Conservation (phyloP, 2,329 filamentous ascomycete species). For the Calonectria pteridis region DNA sequence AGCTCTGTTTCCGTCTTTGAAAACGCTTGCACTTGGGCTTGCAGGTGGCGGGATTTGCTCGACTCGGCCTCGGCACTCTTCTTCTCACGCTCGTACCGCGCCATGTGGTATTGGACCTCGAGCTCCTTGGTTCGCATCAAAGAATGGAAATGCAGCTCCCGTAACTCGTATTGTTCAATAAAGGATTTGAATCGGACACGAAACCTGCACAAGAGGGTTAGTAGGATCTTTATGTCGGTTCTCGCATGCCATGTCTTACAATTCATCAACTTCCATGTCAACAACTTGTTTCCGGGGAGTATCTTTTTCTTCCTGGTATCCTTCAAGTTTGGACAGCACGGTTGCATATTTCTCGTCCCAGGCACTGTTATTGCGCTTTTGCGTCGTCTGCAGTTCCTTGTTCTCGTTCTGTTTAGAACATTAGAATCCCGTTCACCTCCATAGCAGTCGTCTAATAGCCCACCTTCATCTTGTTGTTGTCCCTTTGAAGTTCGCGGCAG, state of each 20-base stretch:
- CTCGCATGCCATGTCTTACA: constrained; percentile 67
- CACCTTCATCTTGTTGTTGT: constrained; percentile 99
- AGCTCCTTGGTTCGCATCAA: constrained; percentile 94
- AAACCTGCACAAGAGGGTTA: constrained; percentile 65
- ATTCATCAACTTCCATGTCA: constrained; percentile 89
- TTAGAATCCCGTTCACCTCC: constrained; percentile 38
- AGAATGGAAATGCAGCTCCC: constrained; percentile 93
- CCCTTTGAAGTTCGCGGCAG: constrained; percentile 91
- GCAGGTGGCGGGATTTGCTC: constrained; percentile 84
- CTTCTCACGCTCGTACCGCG: constrained; percentile 89
- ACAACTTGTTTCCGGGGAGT: constrained; percentile 83
- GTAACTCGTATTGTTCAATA: constrained; percentile 95
- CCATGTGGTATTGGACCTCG: constrained; percentile 92
- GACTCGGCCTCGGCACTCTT: constrained; percentile 88
- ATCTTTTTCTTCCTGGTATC: constrained; percentile 88
- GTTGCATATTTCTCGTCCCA: constrained; percentile 88
- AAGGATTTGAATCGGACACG: constrained; percentile 93
- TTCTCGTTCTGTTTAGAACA: constrained; percentile 79
- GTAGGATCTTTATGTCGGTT: not conserved
- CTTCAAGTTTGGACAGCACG: constrained; percentile 86
- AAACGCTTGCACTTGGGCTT: constrained; percentile 92
- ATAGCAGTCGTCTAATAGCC: constrained; percentile 37
- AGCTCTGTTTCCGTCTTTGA: constrained; percentile 96
- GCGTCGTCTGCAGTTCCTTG: constrained; percentile 87
- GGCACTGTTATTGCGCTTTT: constrained; percentile 84